A percentile compares a stretch with the other conserved stretches of the same genome.
Evolutionary conservation across 2,329 filamentous ascomycete genomes (phyloP).

Genomic region (Fusarium kyushuense): DNA sequence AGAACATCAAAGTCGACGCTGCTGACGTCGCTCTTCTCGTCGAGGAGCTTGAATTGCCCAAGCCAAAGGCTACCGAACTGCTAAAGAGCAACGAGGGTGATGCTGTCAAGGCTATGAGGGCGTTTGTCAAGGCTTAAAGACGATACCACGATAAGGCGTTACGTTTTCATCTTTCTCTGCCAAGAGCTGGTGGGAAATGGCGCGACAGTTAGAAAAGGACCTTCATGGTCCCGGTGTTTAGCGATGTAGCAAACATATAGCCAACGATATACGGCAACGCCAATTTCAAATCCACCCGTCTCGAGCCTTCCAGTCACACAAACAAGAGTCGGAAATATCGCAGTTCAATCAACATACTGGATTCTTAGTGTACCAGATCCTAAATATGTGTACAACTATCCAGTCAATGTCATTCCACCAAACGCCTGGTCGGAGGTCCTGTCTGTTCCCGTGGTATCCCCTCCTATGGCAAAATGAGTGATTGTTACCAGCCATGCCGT

Average conservation of each 20-base stretch:
- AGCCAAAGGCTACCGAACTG: constrained; percentile 79
- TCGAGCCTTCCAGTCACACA: neutral
- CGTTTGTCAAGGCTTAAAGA: constrained; percentile 56
- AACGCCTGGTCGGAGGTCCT: constrained; percentile 41
- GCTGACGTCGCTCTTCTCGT: constrained; percentile 78
- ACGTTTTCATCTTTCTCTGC: neutral
- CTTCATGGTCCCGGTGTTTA: neutral
- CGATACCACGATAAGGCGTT: neutral
- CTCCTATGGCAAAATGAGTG: constrained; percentile 42
- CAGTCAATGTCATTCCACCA: constrained; percentile 24
- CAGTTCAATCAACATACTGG: constrained; percentile 19
- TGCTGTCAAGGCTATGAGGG: constrained; percentile 73
- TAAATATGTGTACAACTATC: constrained; percentile 19
- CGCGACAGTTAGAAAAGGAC: neutral
- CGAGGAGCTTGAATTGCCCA: constrained; percentile 78
- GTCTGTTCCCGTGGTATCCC: constrained; percentile 44
- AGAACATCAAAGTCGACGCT: constrained; percentile 79
- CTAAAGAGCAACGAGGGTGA: constrained; percentile 79
- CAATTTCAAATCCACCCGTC: neutral
- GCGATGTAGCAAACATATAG: neutral
- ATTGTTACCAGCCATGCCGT: constrained; percentile 34
- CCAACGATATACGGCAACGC: neutral
- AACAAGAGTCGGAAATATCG: neutral
- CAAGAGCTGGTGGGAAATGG: neutral
- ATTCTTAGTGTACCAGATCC: constrained; percentile 14